Conservation (phyloP, 2,329 filamentous ascomycete genomes). For the Fusarium caatingaense region DNA sequence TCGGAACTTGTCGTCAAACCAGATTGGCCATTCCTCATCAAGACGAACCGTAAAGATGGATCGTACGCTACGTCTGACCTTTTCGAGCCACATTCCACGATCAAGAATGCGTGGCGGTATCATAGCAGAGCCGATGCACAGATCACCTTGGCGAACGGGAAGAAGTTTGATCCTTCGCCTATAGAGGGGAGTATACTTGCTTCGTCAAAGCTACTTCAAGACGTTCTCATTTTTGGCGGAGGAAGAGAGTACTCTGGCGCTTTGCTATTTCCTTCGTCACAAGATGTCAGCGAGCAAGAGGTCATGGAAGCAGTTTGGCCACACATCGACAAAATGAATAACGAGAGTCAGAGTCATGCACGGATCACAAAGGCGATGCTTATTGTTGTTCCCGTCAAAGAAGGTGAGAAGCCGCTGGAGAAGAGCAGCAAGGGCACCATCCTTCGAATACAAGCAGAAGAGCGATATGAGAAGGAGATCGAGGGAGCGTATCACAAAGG, state of each 20-base stretch:
- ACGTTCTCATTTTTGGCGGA: constrained; percentile 72
- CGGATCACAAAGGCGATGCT: constrained; percentile 63
- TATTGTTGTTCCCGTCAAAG: constrained; percentile 53
- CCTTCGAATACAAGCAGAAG: constrained; percentile 63
- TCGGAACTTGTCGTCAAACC: constrained; percentile 66
- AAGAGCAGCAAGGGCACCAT: constrained; percentile 74
- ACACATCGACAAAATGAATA: constrained; percentile 60
- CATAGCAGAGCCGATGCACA: constrained; percentile 71
- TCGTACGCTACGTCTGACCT: constrained; percentile 73
- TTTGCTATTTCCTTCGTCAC: constrained; percentile 61
- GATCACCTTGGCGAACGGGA: constrained; percentile 71
- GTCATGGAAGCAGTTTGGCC: constrained; percentile 57
- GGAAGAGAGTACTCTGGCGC: constrained; percentile 66
- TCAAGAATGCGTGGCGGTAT: constrained; percentile 69
- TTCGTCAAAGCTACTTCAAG: constrained; percentile 57
- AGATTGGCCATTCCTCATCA: constrained; percentile 69
- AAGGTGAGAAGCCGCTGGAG: constrained; percentile 51
- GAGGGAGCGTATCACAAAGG: constrained; percentile 55
- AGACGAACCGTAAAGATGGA: constrained; percentile 67
- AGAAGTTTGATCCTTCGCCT: constrained; percentile 75
- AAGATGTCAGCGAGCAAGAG: constrained; percentile 47
- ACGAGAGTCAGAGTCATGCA: constrained; percentile 61
- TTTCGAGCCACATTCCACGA: constrained; percentile 65
- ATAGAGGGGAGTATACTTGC: constrained; percentile 66
- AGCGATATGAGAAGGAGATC: constrained; percentile 60